Conservation (phyloP, 176 grass and related monocot genomes). For the Melocanna baccifera region DNA sequence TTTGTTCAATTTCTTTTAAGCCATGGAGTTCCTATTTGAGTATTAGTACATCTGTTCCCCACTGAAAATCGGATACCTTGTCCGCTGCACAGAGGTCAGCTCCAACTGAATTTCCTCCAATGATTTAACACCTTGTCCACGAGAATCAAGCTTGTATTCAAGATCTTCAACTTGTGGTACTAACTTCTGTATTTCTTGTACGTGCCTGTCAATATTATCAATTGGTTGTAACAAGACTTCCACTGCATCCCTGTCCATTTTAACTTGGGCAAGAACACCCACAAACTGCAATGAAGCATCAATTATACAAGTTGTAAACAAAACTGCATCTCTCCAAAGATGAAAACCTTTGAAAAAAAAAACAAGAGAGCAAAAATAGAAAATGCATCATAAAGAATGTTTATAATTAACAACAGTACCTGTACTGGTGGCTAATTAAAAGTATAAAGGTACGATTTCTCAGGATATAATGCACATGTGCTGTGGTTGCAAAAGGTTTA, state of each 20-base stretch:
- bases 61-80: conserved; percentile 50
- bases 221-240: conserved; percentile 57
- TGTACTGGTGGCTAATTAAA: conserved; percentile 1
- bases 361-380: neutral
- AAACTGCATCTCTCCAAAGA: conserved; percentile 7
- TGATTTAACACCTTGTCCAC: conserved; percentile 77
- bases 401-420: neutral
- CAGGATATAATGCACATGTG: neutral
- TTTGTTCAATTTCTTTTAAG: neutral
- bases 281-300: conserved; percentile 54
- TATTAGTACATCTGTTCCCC: neutral
- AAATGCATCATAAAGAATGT: neutral
- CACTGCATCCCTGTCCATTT: conserved; percentile 71
- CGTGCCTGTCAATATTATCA: conserved; percentile 54
- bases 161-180: conserved; percentile 55
- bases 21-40: neutral
- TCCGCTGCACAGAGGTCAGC: conserved; percentile 67
- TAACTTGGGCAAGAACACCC: conserved; percentile 76
- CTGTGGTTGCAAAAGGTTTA: conserved; percentile 12
- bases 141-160: conserved; percentile 77
- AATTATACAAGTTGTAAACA: conserved; percentile 16
- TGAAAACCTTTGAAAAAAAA: neutral
- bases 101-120: conserved; percentile 78
- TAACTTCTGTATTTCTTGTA: conserved; percentile 60
- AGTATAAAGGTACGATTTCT: conserved; percentile 6